phyloP scores from a whole-genome alignment of 2,329 filamentous ascomycete species.

The Grosmannia huntii region DNA sequence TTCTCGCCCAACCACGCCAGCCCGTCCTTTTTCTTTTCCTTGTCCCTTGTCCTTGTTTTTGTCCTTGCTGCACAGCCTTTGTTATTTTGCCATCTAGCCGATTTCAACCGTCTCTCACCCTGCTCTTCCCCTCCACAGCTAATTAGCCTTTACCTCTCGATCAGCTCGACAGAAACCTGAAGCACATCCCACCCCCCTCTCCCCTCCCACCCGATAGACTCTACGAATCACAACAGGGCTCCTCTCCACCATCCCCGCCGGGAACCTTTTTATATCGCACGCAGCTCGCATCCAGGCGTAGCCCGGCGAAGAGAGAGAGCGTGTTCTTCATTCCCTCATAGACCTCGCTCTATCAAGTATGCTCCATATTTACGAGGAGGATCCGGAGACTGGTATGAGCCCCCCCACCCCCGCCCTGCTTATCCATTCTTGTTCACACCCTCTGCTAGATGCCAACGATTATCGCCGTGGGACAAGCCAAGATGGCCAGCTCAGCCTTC shows the following conservation, averaged over 20 bases:
- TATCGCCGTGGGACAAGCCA: conserved; percentile 17
- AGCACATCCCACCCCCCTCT: not conserved
- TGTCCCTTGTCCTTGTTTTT: not conserved
- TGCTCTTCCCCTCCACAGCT: not conserved
- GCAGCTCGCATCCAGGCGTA: not conserved
- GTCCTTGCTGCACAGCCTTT: not conserved
- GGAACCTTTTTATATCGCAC: not conserved
- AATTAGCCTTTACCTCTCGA: not conserved
- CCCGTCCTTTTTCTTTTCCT: not conserved
- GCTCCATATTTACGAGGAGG: conserved; percentile 29
- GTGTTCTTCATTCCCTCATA: not conserved
- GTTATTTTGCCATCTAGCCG: not conserved
- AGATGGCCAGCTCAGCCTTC: conserved; percentile 23
- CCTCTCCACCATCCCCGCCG: not conserved
- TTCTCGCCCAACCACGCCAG: not conserved
- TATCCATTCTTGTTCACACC: not conserved
- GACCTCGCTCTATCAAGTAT: conserved; percentile 24
- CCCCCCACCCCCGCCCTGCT: not conserved
- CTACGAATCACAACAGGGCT: not conserved
- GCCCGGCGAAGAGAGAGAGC: not conserved
- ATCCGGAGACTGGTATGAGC: conserved; percentile 28
- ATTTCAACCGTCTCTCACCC: not conserved
- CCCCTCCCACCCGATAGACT: not conserved
- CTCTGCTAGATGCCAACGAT: conserved; percentile 25
- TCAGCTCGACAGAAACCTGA: not conserved